These are phyloP conservation scores for Colletotrichum sp. DNA, from an alignment of 2,329 filamentous ascomycete genomes.

Conservation along the genomic window DNA sequence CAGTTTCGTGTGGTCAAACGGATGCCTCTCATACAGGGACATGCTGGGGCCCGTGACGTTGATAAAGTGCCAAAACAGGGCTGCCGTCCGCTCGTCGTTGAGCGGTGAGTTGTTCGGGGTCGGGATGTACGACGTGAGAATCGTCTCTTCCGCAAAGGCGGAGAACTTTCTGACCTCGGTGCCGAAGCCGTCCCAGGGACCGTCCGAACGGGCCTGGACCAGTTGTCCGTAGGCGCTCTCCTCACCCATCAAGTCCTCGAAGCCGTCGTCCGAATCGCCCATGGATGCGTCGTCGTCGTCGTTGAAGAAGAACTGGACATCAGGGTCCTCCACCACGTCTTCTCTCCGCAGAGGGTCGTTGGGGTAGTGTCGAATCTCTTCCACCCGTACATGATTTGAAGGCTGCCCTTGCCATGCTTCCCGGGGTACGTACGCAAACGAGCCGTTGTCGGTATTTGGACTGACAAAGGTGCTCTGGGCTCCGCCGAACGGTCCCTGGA, in stretches of 20 bases:
- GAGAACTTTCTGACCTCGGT: conserved; percentile 56
- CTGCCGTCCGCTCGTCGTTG: conserved; percentile 78
- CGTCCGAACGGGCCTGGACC: conserved; percentile 39
- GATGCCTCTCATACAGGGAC: conserved; percentile 86
- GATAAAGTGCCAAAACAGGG: conserved; percentile 91
- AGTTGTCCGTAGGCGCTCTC: conserved; percentile 40
- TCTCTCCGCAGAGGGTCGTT: background rate
- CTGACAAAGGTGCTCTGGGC: background rate
- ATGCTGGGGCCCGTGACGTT: conserved; percentile 86
- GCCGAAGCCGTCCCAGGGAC: conserved; percentile 44
- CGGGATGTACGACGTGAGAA: conserved; percentile 70
- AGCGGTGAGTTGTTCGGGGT: conserved; percentile 73
- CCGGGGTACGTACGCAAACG: background rate
- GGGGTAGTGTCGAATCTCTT: background rate
- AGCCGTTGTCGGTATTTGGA: conserved; percentile 1
- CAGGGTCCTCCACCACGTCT: background rate
- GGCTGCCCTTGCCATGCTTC: background rate
- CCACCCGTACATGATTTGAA: background rate
- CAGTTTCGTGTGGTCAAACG: conserved; percentile 72
- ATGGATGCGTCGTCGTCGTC: conserved; percentile 68
- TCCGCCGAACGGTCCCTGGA: conserved; percentile 8
- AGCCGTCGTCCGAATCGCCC: conserved; percentile 65
- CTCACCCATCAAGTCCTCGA: conserved; percentile 42
- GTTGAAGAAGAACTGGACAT: conserved; percentile 47
- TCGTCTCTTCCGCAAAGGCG: conserved; percentile 50